Conservation (phyloP, 805 yeast genomes). For the Sugiyamaella boreocaroliniensis region DNA sequence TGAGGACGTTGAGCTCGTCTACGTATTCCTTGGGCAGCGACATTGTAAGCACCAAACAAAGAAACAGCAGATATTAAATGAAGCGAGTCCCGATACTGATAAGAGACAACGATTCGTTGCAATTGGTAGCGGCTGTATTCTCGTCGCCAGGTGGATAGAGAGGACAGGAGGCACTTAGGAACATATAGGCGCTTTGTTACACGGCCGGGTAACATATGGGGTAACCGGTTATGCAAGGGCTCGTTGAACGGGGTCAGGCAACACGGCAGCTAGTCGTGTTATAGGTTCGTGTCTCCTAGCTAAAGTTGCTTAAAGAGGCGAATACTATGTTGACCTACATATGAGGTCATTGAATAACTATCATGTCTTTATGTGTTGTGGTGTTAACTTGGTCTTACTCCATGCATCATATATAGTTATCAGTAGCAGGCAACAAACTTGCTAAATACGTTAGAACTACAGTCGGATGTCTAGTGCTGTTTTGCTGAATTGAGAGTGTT, state of each 20-base stretch:
- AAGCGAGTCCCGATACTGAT: background rate
- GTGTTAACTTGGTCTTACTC: too few species aligned
- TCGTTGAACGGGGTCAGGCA: background rate
- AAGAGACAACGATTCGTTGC: background rate
- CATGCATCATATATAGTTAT: too few species aligned
- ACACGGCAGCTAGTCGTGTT: too few species aligned
- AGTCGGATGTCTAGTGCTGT: too few species aligned
- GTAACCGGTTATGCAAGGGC: background rate
- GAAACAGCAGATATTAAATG: background rate
- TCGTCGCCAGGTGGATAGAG: background rate
- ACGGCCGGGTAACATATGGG: background rate
- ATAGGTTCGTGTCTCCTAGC: too few species aligned
- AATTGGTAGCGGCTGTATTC: background rate
- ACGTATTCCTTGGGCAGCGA: constrained; percentile 35
- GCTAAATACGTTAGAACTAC: too few species aligned
- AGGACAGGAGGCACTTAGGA: background rate
- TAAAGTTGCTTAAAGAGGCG: too few species aligned
- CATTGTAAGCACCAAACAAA: constrained; percentile 18
- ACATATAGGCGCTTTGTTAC: background rate
- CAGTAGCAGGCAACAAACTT: too few species aligned
- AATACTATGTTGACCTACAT: too few species aligned
- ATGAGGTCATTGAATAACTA: too few species aligned
- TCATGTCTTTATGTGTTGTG: too few species aligned
- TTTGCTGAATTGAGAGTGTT: too few species aligned
- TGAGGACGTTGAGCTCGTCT: constrained; percentile 58